A percentile compares a stretch with the other conserved stretches of the same genome.
Conservation (phyloP, 108 stramenopile species). For the Cyclotella baltica region DNA sequence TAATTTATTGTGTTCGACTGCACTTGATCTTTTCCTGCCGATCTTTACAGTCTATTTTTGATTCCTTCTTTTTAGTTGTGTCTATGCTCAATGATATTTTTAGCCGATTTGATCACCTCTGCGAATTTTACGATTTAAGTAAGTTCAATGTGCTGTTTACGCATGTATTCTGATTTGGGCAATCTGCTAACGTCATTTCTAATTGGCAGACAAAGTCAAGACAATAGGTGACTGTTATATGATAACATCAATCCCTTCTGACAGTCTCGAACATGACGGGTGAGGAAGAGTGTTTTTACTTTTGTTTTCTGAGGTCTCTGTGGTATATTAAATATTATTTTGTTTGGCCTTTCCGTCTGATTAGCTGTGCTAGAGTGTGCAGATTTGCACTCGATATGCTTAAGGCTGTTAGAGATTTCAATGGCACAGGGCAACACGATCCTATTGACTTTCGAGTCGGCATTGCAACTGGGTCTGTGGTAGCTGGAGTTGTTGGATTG, state of each 20-base stretch:
- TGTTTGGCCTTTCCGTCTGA: background rate
- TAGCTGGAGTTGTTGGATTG: conserved; percentile 62
- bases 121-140: conserved; percentile 57
- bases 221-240: conserved; percentile 57
- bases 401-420: conserved; percentile 43
- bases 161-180: background rate
- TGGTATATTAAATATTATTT: background rate
- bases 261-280: conserved; percentile 49
- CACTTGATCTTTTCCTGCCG: background rate
- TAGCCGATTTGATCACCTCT: conserved; percentile 53
- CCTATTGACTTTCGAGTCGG: conserved; percentile 50
- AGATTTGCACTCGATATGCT: conserved; percentile 62
- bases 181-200: background rate
- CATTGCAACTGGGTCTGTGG: conserved; percentile 58
- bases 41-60: background rate
- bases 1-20: background rate
- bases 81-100: conserved; percentile 60
- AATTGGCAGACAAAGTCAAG: conserved; percentile 15
- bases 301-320: background rate
- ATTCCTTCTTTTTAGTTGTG: conserved; percentile 41
- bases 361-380: conserved; percentile 49
- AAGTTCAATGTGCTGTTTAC: conserved; percentile 12
- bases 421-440: conserved; percentile 22
- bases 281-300: background rate
- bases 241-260: conserved; percentile 52